These are phyloP conservation scores for Thermomucor indicae-seudaticae DNA, from an alignment of 371 early-diverging fungal species.

Conservation along the genomic window DNA sequence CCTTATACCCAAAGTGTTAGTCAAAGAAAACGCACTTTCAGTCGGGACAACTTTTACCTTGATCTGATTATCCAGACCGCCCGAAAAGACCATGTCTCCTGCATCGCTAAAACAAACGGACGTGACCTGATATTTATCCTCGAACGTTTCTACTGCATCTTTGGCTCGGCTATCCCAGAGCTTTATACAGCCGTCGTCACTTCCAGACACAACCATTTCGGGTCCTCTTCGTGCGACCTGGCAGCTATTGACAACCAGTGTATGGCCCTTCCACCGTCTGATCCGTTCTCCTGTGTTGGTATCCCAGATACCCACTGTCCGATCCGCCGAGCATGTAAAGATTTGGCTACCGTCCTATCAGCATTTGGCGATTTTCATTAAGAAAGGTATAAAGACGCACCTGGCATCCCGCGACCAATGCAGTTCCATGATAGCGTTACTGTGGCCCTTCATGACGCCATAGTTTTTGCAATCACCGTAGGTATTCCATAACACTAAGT, in stretches of 20 bases:
- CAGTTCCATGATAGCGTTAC: conserved; percentile 80
- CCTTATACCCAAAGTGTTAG: conserved; percentile 21
- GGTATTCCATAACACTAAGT: conserved; percentile 86
- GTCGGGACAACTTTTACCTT: conserved; percentile 36
- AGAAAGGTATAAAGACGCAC: conserved; percentile 21
- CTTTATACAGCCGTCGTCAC: conserved; percentile 74
- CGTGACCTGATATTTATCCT: conserved; percentile 75
- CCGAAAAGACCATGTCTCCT: conserved; percentile 83
- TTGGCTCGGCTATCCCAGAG: conserved; percentile 79
- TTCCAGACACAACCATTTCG: conserved; percentile 69
- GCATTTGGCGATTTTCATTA: not conserved
- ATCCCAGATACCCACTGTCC: conserved; percentile 79
- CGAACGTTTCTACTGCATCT: conserved; percentile 67
- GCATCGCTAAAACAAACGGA: conserved; percentile 73
- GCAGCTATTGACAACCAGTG: conserved; percentile 70
- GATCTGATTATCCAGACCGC: conserved; percentile 88
- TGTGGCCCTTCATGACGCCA: conserved; percentile 82
- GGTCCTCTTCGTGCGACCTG: conserved; percentile 60
- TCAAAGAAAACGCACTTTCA: not conserved
- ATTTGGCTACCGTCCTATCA: conserved; percentile 38
- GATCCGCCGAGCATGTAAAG: conserved; percentile 73
- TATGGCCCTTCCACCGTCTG: conserved; percentile 74
- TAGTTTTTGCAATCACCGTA: conserved; percentile 89
- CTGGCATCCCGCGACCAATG: conserved; percentile 87
- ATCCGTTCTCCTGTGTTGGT: conserved; percentile 68